Conservation (phyloP, 2,329 filamentous ascomycete genomes). For the Talaromyces sp. region DNA sequence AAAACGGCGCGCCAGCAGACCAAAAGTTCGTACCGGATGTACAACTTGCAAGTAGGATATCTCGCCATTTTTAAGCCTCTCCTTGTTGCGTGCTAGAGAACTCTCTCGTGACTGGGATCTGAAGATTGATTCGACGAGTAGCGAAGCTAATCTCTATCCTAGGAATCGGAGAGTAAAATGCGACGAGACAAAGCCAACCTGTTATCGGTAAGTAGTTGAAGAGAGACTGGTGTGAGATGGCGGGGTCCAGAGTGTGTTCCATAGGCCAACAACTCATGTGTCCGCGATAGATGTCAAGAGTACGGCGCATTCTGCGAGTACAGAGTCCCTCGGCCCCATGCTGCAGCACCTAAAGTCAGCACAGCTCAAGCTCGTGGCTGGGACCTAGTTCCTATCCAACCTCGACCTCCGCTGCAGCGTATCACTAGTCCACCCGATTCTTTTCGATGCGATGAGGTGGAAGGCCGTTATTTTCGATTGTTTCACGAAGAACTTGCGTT, state of each 20-base stretch:
- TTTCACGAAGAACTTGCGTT: constrained; percentile 1
- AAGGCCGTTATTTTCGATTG: background rate
- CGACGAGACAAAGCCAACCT: background rate
- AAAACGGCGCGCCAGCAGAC: background rate
- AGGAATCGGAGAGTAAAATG: background rate
- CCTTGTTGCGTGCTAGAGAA: too few relatives aligned
- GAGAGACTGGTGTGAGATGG: background rate
- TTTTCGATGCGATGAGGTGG: background rate
- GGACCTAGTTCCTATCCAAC: background rate
- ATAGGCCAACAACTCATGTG: background rate
- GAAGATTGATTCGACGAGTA: too few relatives aligned
- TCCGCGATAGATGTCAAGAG: background rate
- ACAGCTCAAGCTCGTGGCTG: background rate
- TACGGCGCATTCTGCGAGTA: constrained; percentile 2
- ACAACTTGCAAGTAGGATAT: background rate
- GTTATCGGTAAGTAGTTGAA: background rate
- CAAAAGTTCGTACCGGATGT: constrained; percentile 6
- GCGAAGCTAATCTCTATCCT: background rate
- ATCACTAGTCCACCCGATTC: background rate
- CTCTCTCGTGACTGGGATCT: too few relatives aligned
- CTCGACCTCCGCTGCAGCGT: background rate
- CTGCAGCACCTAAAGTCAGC: background rate
- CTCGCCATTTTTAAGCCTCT: background rate
- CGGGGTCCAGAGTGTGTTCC: too few relatives aligned
- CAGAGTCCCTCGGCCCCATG: background rate